A percentile compares a stretch with the other conserved stretches of the same genome.
Conservation (phyloP, 2,329 filamentous ascomycete species). For the Blastomyces parvus region DNA sequence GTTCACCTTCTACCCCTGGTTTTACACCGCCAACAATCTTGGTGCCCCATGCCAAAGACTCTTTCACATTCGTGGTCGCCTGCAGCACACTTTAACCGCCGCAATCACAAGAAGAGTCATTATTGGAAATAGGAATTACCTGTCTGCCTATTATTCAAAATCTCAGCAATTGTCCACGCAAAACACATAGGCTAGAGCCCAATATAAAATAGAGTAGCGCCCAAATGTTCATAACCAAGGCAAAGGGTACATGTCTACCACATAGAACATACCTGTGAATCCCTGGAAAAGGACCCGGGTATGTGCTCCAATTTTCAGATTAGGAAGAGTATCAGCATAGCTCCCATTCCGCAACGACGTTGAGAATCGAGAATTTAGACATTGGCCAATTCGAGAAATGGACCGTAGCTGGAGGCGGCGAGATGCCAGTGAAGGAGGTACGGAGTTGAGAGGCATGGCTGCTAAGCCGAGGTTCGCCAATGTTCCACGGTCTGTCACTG, state of each 20-base stretch:
- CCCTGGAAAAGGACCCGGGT: conserved; percentile 62
- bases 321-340: conserved; percentile 55
- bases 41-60: conserved; percentile 68
- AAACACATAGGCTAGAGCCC: neutral
- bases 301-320: conserved; percentile 57
- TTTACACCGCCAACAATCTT: conserved; percentile 71
- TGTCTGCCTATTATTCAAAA: conserved; percentile 27
- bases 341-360: conserved; percentile 22
- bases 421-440: conserved; percentile 2
- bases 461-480: neutral
- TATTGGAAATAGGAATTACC: conserved; percentile 20
- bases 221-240: neutral
- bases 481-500: neutral
- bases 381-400: conserved; percentile 5
- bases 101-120: neutral
- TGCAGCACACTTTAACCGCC: conserved; percentile 21
- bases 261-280: conserved; percentile 47
- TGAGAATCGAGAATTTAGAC: conserved; percentile 22
- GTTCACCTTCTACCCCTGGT: conserved; percentile 59
- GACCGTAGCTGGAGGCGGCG: neutral
- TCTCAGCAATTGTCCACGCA: neutral
- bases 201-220: neutral
- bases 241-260: neutral
- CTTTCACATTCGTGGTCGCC: conserved; percentile 66
- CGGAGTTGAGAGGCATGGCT: conserved; percentile 2